These are phyloP conservation scores for Sugiyamaella qingdaonensis DNA, from an alignment of 805 yeast species.

Conservation along the genomic window DNA sequence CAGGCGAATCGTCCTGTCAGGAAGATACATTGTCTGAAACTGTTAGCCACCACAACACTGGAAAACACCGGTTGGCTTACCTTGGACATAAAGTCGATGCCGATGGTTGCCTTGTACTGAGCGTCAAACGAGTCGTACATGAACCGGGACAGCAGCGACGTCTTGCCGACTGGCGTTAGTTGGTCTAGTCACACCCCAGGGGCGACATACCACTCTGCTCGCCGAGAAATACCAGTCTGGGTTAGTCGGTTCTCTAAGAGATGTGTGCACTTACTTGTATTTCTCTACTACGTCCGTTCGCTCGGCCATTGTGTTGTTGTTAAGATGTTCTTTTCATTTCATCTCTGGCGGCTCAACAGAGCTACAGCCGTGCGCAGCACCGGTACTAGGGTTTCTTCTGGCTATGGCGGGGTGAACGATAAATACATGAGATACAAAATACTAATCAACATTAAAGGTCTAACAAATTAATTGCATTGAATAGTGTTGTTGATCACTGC, in stretches of 20 bases:
- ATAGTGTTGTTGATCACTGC: too few species aligned
- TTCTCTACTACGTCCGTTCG: conserved; percentile 32
- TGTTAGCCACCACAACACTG: neutral
- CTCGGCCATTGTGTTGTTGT: conserved; percentile 19
- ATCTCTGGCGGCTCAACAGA: neutral
- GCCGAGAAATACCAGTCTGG: conserved; percentile 92
- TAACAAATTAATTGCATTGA: too few species aligned
- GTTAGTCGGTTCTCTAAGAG: conserved; percentile 18
- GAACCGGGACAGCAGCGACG: conserved; percentile 92
- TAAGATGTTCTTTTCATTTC: neutral
- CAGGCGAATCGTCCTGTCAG: conserved; percentile 89
- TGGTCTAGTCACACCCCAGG: neutral
- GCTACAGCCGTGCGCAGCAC: neutral
- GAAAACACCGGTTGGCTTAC: conserved; percentile 22
- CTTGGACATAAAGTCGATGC: conserved; percentile 90
- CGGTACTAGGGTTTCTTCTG: too few species aligned
- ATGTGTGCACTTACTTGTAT: conserved; percentile 33
- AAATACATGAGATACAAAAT: neutral
- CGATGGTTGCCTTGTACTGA: conserved; percentile 91
- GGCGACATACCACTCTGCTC: conserved; percentile 71
- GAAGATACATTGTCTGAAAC: conserved; percentile 76
- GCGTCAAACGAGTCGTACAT: conserved; percentile 98
- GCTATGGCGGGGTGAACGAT: too few species aligned
- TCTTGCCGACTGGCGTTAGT: conserved; percentile 66
- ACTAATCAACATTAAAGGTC: neutral